Base-by-base conservation (phyloP, 75 land plant species). In the Selaginella moellendorffii region DNA sequence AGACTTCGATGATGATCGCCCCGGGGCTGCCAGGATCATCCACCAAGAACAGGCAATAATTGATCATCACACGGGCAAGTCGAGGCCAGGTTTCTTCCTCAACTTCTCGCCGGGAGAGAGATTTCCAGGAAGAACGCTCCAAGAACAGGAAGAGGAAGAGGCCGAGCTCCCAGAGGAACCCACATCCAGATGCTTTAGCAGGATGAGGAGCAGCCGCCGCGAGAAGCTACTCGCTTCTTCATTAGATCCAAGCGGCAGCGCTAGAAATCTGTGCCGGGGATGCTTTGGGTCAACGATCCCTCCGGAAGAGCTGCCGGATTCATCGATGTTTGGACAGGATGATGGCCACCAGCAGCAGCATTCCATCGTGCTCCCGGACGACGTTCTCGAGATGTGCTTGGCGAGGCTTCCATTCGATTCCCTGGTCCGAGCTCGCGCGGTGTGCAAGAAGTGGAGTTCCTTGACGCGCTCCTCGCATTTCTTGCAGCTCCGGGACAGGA, bases 351-450 rank as follows among this genome's bases (percentile, higher is more conserved):
- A 14, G 46, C 10, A 36, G 46, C 46, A 36, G 46, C 14, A 36
- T 36, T 5, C 5, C 10, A 36, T 5, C 46, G 46, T 36, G 46
- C n/a, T 86, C 62, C 89, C 93, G 0, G 89, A 88, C 69, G 89
- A 88, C 71, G 64, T 88, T 25, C 54, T 88, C 19, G 93, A 88
- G 65, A 72, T 88, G 85, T 85, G 88, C 53, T 71, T 88, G 63
- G 71, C 73, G 29, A 71, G 85, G 63, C 70, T 82, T 10, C 79
- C 93, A 25, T 31, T 78, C 23, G 28, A 70, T 0, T 64, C 77
- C 63, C 75, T 88, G 5, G 74, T 82, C 82, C 70, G 63, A 69
- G 83, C 83, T 0, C 76, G 93, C 18, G 72, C 77, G 27, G 93
- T 85, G 0, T 88, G 93, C 80, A 76, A 68, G 72, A 82, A 70